Evolutionary conservation across 495 filamentous ascomycete genomes (phyloP), one percentile per base, ranked within the genome.

Genomic region (Neurospora sp.): DNA sequence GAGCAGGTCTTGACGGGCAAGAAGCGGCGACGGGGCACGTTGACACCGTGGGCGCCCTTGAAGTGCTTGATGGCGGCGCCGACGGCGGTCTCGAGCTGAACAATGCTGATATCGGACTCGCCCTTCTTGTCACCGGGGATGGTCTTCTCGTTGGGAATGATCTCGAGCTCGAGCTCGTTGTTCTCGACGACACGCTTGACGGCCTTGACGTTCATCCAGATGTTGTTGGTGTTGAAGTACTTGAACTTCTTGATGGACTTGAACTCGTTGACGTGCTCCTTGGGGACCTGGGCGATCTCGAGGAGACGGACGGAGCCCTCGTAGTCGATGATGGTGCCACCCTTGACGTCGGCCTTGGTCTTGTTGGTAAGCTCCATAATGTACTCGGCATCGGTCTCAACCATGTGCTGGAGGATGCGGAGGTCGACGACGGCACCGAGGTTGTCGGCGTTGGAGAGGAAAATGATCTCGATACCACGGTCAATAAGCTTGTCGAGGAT

Each of bases 191-290:
- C 94, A 73, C 96, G 94, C 92, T 98, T 98, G 87, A 99, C 92
- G 75, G 96, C 96, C 80, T 93, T 90, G 78, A 97, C 89, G 87
- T 96, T 98, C 88, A 99, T 92, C 96, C 96, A 99, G 86, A 99
- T 97, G 89, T 99, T 99, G 92, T 99, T 99, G 84, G 96, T 99
- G 90, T 99, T 99, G 91, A 99, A 99, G 90, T 99, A 99, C 88
- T 97, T 98, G 91, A 99, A 99, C 88, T 99, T 99, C 92, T 98
- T 99, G 87, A 99, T 99, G 69, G 96, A 98, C 91, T 99, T 99
- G 93, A 99, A 99, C 86, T 99, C 96, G 85, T 99, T 98, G 79
- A 93, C 92, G 86, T 99, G 95, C 86, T 98, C 94, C 89, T 97
- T 98, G 84, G 96, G 96, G n/a, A 99, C 96, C 86, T 99, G 96